Evolutionary conservation across 1,284 basidiomycete genomes (phyloP).

Genomic region (Anthracocystis setariae): DNA sequence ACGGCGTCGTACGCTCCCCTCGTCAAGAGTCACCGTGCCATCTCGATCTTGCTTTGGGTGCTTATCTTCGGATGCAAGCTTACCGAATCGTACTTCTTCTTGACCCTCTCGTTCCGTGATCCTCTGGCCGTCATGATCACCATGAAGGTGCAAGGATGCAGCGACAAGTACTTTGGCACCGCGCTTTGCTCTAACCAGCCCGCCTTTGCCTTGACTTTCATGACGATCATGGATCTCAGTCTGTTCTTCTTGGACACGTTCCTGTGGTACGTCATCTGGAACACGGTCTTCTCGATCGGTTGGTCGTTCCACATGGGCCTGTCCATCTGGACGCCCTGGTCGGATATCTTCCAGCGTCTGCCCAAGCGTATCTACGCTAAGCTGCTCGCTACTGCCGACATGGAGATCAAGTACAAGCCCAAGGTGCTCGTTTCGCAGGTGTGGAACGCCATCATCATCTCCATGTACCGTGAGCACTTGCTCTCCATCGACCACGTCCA

Average conservation of each 20-base stretch:
- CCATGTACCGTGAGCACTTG: conserved; percentile 68
- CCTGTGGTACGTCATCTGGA: conserved; percentile 68
- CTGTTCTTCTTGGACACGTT: conserved; percentile 68
- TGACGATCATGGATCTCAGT: conserved; percentile 67
- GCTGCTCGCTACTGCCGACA: conserved; percentile 67
- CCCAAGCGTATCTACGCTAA: conserved; percentile 68
- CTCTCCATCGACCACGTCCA: conserved; percentile 68
- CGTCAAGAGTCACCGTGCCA: conserved; percentile 53
- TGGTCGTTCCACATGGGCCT: conserved; percentile 67
- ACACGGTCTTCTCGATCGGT: conserved; percentile 67
- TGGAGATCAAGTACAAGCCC: conserved; percentile 69
- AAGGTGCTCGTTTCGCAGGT: conserved; percentile 68
- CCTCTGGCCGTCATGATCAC: conserved; percentile 66
- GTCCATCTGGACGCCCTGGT: conserved; percentile 68
- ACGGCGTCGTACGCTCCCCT: conserved; percentile 65
- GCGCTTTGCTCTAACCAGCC: conserved; percentile 65
- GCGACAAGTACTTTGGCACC: conserved; percentile 67
- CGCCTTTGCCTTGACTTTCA: conserved; percentile 64
- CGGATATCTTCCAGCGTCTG: conserved; percentile 67
- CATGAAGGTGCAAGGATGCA: conserved; percentile 65
- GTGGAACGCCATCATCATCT: conserved; percentile 68
- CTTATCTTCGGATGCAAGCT: conserved; percentile 68
- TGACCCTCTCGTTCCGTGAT: conserved; percentile 67
- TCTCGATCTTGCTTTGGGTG: conserved; percentile 64
- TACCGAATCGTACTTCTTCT: conserved; percentile 68